Evolutionary conservation across 352 stramenopile genomes (phyloP), one percentile per base, ranked within the genome.

Genomic region (Phytophthora sansomeana): DNA sequence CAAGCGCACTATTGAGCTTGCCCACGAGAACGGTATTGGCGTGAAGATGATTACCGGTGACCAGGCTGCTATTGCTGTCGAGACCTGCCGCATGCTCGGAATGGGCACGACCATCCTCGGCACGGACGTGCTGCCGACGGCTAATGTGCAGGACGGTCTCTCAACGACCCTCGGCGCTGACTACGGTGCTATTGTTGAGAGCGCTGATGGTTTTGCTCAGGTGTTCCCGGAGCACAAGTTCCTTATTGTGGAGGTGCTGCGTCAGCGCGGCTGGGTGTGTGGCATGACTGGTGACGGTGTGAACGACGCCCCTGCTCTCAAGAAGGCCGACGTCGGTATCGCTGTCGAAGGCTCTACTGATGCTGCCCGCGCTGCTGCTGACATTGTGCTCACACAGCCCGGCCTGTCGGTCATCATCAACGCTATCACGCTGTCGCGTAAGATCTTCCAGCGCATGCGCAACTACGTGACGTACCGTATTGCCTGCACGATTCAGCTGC

Each of bases 11-110:
- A 98, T 99, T 62, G 82, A 96, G 58, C 85, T 87, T 10, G 88
- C 96, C 24, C 82, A 97, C 52, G 68, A 93, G 55, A 88, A 93
- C 43, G 97, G 97, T 49, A 94, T 99, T 57, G 81, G 70, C n/a
- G 93, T 99, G 11, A 99, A 98, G 72, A 98, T 99, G 90, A 92
- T 99, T 63, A 99, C 97, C 0, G 97, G 97, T 43, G 97, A 99
- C 72, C 95, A 98, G 52, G 76, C 87, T 13, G 83, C 92, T 24
- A 98, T 99, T 71, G 97, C 95, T 7, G 85, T 96, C 17, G 93
- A 98, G 70, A 98, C 96, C 5, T 96, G 90, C 59, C 89, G 86
- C 24, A 80, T 91, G 70, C 77, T 99, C 29, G 91, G 85, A 51
- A 96, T 99, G 83, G 94, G 91, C 46, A 92, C 85, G 50, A 94